A percentile compares a stretch with the other conserved stretches of the same genome.
phyloP scores from a whole-genome alignment of 345 rosid species.

The Psidium friedrichsthalianum region DNA sequence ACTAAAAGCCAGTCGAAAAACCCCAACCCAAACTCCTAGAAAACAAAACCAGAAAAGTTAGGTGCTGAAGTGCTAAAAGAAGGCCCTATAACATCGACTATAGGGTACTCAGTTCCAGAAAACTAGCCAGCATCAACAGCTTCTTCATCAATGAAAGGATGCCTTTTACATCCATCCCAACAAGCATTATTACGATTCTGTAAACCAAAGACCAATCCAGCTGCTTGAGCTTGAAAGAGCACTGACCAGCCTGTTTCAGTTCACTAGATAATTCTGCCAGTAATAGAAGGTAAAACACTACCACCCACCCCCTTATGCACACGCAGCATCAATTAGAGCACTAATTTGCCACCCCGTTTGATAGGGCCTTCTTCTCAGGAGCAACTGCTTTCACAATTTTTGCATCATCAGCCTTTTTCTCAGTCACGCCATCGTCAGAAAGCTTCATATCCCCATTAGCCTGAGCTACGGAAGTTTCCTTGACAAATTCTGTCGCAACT shows the following conservation, averaged over 20 bases:
- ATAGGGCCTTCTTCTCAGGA: neutral
- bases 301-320: neutral
- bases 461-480: neutral
- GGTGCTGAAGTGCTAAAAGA: conserved; percentile 12
- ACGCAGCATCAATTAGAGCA: neutral
- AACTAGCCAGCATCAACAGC: neutral
- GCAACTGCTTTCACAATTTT: neutral
- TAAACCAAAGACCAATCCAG: neutral
- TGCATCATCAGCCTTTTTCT: neutral
- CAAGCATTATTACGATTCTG: neutral
- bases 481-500: neutral
- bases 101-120: neutral
- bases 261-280: neutral
- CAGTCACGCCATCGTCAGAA: neutral
- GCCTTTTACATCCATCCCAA: neutral
- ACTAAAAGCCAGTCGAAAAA: neutral
- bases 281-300: neutral
- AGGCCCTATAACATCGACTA: neutral
- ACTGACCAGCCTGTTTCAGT: neutral
- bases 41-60: conserved; percentile 11
- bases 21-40: conserved; percentile 20
- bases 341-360: conserved; percentile 1
- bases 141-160: neutral
- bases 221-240: neutral
- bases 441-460: conserved; percentile 1